Conservation (phyloP, 1,139 yeast genomes). For the Taphrina sp. region DNA sequence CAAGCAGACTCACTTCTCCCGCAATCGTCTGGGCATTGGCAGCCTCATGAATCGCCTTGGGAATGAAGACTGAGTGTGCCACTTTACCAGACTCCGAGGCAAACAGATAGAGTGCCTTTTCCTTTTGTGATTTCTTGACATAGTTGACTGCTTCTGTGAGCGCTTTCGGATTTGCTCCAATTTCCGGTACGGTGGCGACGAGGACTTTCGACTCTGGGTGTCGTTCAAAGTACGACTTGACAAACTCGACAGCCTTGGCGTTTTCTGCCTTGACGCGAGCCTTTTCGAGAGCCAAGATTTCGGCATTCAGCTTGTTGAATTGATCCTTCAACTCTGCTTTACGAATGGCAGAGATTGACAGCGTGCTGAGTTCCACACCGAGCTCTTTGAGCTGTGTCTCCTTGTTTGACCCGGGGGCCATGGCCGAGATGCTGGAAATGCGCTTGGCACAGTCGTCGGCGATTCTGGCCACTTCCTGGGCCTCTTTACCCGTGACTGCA, state of each 20-base stretch:
- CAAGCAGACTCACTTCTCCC: slow-evolving; percentile 60
- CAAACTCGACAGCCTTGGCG: slow-evolving; percentile 76
- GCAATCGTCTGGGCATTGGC: slow-evolving; percentile 80
- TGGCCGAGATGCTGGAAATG: slow-evolving; percentile 57
- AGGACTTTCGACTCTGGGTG: slow-evolving; percentile 52
- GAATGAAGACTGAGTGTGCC: slow-evolving; percentile 91
- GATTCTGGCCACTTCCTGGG: slow-evolving; percentile 80
- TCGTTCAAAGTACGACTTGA: slow-evolving; percentile 61
- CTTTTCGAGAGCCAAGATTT: slow-evolving; percentile 82
- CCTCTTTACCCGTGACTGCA: slow-evolving; percentile 90
- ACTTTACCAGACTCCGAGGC: slow-evolving; percentile 70
- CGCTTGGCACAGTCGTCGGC: slow-evolving; percentile 68
- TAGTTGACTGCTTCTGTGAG: slow-evolving; percentile 86
- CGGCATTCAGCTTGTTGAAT: slow-evolving; percentile 77
- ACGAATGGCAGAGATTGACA: slow-evolving; percentile 75
- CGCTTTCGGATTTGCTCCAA: slow-evolving; percentile 87
- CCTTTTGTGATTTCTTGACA: slow-evolving; percentile 73
- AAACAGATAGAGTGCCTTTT: slow-evolving; percentile 75
- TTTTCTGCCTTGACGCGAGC: slow-evolving; percentile 82
- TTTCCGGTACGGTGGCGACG: slow-evolving; percentile 62
- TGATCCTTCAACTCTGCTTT: slow-evolving; percentile 73
- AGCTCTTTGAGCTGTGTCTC: slow-evolving; percentile 78
- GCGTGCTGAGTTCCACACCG: slow-evolving; percentile 78
- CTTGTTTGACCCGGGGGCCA: slow-evolving; percentile 63
- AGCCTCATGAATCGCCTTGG: slow-evolving; percentile 68